Percentiles rank a stretch among this genome's conserved stretches.
phyloP scores from a whole-genome alignment of 208 protist species.

The Angomonas ambiguus region DNA sequence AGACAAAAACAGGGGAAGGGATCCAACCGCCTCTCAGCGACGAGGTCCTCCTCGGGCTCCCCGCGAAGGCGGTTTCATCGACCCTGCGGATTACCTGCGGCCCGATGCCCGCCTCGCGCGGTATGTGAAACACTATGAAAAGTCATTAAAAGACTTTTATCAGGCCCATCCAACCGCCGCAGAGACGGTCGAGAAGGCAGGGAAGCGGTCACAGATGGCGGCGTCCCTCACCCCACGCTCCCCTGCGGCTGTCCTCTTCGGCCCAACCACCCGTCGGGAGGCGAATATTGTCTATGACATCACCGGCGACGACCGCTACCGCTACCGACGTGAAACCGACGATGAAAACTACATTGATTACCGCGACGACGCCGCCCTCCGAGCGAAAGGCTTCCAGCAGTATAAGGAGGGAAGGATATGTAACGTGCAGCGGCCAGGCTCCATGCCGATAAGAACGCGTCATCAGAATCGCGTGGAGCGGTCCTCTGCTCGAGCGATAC shows the following conservation, averaged over 20 bases:
- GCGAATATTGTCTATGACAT: slow-evolving; percentile 76
- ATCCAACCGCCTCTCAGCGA: no score
- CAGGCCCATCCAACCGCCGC: no score
- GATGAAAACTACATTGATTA: neutral
- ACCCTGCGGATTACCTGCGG: slow-evolving; percentile 16
- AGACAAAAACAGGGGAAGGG: no score
- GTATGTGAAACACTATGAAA: neutral
- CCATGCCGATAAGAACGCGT: neutral
- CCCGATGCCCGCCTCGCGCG: neutral
- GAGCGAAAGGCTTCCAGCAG: neutral
- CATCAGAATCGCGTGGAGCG: neutral
- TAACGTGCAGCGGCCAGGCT: slow-evolving; percentile 3
- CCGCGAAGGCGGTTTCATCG: neutral
- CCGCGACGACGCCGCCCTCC: neutral
- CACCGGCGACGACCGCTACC: slow-evolving; percentile 72
- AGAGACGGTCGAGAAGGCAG: no score
- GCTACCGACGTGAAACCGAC: slow-evolving; percentile 18
- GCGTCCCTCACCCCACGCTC: neutral
- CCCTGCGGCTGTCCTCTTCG: slow-evolving; percentile 14
- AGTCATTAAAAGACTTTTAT: neutral
- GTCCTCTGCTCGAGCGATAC: neutral
- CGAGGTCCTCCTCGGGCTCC: neutral
- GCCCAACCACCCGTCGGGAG: neutral
- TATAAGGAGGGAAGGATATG: neutral
- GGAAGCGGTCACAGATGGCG: no score